A percentile compares a stretch with the other conserved stretches of the same genome.
These are phyloP conservation scores for Triadica sebifera DNA, from an alignment of 345 rosid genomes.

Conservation along the genomic window DNA sequence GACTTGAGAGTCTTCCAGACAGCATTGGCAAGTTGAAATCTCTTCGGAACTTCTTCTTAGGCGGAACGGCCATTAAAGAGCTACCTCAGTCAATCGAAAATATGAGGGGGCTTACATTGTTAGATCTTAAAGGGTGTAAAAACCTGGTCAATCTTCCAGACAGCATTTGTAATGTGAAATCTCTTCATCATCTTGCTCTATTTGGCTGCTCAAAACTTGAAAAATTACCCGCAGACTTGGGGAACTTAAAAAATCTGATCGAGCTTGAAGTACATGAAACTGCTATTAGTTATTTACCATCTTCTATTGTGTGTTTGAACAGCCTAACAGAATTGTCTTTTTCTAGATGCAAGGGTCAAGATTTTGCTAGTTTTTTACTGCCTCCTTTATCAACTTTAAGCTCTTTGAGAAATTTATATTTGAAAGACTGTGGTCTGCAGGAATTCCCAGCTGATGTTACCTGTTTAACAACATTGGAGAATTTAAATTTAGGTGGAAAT, in stretches of 20 bases:
- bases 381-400: not conserved
- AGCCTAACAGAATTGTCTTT: not conserved
- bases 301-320: not conserved
- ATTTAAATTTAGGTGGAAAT: not conserved
- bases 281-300: not conserved
- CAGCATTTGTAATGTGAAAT: not conserved
- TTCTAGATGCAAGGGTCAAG: not conserved
- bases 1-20: not conserved
- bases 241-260: not conserved
- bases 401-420: not conserved
- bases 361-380: not conserved
- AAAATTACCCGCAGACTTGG: not conserved
- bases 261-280: conserved; percentile 3
- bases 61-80: not conserved
- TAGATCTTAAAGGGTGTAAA: conserved; percentile 1
- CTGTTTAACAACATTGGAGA: not conserved
- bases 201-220: conserved; percentile 8
- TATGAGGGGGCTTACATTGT: not conserved
- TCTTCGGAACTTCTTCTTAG: not conserved
- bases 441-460: not conserved
- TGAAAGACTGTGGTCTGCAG: not conserved
- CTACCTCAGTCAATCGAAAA: not conserved
- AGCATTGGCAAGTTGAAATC: not conserved
- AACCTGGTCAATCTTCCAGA: not conserved
- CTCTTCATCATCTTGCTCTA: not conserved